Evolutionary conservation across 177 flowering plant species (phyloP), one percentile per base, ranked within the genome.

Genomic region (Vitis hybrid): DNA sequence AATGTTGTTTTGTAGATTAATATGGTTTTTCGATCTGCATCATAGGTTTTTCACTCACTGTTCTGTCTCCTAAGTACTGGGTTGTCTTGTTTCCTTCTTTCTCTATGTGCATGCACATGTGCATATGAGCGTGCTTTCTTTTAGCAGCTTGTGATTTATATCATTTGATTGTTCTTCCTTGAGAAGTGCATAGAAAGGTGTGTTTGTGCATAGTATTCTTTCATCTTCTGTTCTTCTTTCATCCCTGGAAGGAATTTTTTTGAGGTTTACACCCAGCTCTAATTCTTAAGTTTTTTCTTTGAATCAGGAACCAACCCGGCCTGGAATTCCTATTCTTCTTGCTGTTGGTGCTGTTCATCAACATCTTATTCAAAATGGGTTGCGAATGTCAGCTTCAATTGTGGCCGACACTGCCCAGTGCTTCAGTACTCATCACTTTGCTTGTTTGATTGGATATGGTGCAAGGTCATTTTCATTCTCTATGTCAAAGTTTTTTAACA

Each of bases 301-400:
- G 39, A 26, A 34, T 49, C 84, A 96, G 99, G 97, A 92, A 75
- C 85, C 99, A 58, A 94, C 99, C 62, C 86, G 90, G 48, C 99
- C 99, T 74, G 92, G 98, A 57, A 81, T 96, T 71, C 99, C 99
- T 23, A 89, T 92, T 75, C 97, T 96, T 80, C 92, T 96, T 72
- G 99, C 99, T 78, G 98, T 96, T 77, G 99, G 98, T 72, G 97
- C 99, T 75, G 98, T 96, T 72, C 99, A 96, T 67, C 99, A 96
- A 81, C 99, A 96, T 85, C 91, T 96, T 58, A 96, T 96, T 81
- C 95, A 93, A 69, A 96, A 93, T 84, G 99, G 99, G 57, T 75
- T 96, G 82, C 84, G 99, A 48, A 90, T 86, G 89, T 91, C 92
- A 71, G 93, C 97, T 75, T 92, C 99, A 18, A 93, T 96, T 63